Evolutionary conservation across 352 stramenopile species (phyloP).

Genomic region (Pythium insidiosum): DNA sequence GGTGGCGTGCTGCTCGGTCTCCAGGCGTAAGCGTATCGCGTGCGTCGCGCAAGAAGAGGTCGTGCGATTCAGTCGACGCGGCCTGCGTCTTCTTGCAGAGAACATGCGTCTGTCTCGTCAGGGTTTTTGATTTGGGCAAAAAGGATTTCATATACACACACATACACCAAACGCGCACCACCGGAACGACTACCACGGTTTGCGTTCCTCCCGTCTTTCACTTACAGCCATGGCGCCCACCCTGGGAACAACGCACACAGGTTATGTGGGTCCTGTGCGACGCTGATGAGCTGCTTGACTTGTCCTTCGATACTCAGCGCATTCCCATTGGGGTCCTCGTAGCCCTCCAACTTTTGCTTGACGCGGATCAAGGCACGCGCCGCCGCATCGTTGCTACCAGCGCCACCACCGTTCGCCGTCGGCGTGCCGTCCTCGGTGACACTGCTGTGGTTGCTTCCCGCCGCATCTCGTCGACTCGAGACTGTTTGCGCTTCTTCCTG

Average conservation of each 20-base stretch:
- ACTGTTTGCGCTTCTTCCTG: constrained; percentile 37
- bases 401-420: not conserved
- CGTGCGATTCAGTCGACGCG: no score
- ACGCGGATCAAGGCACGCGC: constrained; percentile 93
- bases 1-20: constrained; percentile 80
- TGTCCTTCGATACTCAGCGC: constrained; percentile 97
- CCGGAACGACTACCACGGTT: no score
- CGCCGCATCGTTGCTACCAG: constrained; percentile 79
- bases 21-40: constrained; percentile 25
- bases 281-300: constrained; percentile 97
- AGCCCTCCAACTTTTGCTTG: constrained; percentile 97
- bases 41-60: no score
- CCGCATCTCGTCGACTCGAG: not conserved
- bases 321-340: constrained; percentile 95
- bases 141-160: no score
- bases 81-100: no score
- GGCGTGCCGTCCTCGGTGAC: not conserved
- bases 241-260: constrained; percentile 93
- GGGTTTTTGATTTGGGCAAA: no score
- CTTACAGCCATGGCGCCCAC: constrained; percentile 94
- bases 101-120: no score
- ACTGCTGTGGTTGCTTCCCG: constrained; percentile 6
- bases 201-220: no score
- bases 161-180: no score
- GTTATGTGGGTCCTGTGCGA: constrained; percentile 93